Evolutionary conservation across 2,329 filamentous ascomycete species (phyloP), one percentile per base, ranked within the genome.

Genomic region (Amphichorda felina): DNA sequence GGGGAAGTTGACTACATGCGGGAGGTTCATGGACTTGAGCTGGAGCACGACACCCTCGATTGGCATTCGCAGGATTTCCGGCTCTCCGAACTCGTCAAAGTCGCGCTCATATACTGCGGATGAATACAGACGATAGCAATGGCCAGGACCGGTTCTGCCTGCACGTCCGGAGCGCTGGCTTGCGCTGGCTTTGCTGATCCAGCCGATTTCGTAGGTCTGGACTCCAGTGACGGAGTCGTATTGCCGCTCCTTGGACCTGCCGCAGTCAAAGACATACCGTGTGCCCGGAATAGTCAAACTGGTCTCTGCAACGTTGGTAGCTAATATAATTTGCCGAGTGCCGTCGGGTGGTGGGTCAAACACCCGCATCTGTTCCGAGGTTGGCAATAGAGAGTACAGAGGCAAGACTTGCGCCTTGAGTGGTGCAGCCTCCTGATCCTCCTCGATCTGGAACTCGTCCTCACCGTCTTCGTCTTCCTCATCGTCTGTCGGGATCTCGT

Each of bases 131-230:
- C 87, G 70, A 61, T 95, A 98, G 59, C 89, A 96, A 58, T 98
- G 93, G 7, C 91, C 91, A 2, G 91, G 88, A 0, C 87, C 89
- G 4, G 89, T 98, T 67, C 91, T 80, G 43, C 93, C 91, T 38
- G 91, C 91, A 70, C 91, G 85, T 60, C 91, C 91, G 40, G 86
- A 78, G 54, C 91, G 75, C 58, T 98, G 91, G 44, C 79, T 83
- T 7, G 91, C 89, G 54, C 86, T 94, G 19, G 91, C 91, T 61
- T 98, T 96, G 63, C 88, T 95, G 53, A 96, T 93, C 86, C 89
- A 98, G 28, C 82, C 82, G 36, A 98, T 75, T 48, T 94, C 83
- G 53, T 94, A 98, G 50, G 82, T 94, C 54, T 98, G 91, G 1
- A 98, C 89, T 4, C 89, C 89, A 8, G 83, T 95, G 9, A 75